Conservation (phyloP, 371 early-diverging fungal genomes). For the Parasitella parasitica region DNA sequence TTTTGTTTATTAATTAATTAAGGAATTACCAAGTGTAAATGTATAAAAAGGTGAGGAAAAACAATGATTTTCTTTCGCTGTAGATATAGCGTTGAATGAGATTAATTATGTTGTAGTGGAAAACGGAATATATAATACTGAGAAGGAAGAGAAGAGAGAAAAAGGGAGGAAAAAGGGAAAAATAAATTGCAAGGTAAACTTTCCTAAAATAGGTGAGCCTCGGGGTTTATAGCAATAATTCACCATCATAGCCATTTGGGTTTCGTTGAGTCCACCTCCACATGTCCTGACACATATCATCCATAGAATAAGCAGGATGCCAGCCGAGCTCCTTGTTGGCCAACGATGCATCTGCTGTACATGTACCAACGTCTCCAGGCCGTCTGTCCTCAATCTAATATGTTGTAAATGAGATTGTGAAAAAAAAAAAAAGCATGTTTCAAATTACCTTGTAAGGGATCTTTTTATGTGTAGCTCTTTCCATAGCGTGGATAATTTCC, state of each 20-base stretch:
- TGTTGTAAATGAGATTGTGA: not conserved
- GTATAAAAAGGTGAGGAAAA: not conserved
- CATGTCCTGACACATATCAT: conserved; percentile 87
- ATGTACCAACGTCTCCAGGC: conserved; percentile 81
- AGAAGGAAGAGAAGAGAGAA: not conserved
- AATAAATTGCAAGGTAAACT: not conserved
- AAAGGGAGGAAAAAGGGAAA: not conserved
- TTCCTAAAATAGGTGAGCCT: conserved; percentile 11
- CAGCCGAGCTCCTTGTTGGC: conserved; percentile 77
- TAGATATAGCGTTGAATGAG: not conserved
- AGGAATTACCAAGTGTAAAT: not conserved
- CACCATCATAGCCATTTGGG: conserved; percentile 65
- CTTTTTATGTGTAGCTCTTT: conserved; percentile 59
- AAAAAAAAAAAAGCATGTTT: conserved; percentile 6
- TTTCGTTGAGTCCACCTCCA: conserved; percentile 84
- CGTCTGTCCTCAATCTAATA: conserved; percentile 60
- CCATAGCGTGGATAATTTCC: conserved; percentile 82
- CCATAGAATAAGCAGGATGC: conserved; percentile 65
- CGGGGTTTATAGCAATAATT: conserved; percentile 6
- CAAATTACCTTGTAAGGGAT: conserved; percentile 59
- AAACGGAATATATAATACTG: not conserved
- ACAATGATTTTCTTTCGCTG: not conserved
- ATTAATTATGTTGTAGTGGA: not conserved
- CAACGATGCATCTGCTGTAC: conserved; percentile 76
- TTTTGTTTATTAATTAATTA: not conserved